Evolutionary conservation across 176 grass and related monocot species (phyloP), one percentile per base, ranked within the genome.

Genomic region (Aegilops longissima): DNA sequence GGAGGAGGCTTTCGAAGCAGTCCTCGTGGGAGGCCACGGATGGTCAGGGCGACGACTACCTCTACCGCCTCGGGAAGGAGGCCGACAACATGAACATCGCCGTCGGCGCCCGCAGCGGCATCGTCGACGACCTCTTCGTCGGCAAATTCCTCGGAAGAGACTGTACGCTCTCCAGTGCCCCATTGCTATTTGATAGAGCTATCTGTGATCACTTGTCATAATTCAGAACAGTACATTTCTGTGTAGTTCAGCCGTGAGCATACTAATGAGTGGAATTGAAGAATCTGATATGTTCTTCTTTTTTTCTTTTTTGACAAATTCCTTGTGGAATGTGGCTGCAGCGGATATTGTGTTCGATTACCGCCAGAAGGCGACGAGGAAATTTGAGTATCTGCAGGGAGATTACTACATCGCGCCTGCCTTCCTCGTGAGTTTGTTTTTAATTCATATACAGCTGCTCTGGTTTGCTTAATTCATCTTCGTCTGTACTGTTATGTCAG

Each of bases 291-390:
- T 3, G 12, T 25, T 45, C 6, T 82, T 40, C 27, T 8, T 44
- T 3, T 44, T 4, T 79, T 44, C 10, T 44, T 12, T 79, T 62
- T 67, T 86, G 3, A 80, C 40, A 61, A 61, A 6, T 58, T 54
- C 73, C 34, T 79, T 21, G 30, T 90, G 56, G 13, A 12, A 90
- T 86, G 66, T 87, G 70, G 21, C 68, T 87, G 76, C 81, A 97
- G 95, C 93, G 68, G 96, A 98, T 85, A 96, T 98, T 2, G 93
- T 98, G 35, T 98, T 98, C 6, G 92, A 98, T 83, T 98, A 98
- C 86, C 74, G 96, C 8, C 96, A 98, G 82, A 96, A 98, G 87
- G 93, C 82, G 39, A 98, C 96, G 2, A 91, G 93, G 73, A 94
- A 94, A 76, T 98, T 98, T 24, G 81, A 96, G 74, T 92, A 98